phyloP scores from a whole-genome alignment of 2,329 filamentous ascomycete species.

The Coniochaeta ligniaria region DNA sequence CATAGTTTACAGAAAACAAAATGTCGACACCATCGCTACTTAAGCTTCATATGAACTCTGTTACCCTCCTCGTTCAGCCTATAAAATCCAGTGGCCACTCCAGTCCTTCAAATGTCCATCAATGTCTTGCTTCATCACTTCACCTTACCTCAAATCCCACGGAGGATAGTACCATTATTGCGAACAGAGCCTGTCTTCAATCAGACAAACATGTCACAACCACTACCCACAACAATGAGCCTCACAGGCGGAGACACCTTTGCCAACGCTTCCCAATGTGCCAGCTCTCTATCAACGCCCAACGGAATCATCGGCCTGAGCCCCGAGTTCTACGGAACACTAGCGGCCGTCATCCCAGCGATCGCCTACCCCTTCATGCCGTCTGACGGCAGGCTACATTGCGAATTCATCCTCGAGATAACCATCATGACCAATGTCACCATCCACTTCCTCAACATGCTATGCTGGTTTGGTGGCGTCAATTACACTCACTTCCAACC shows the following conservation, averaged over 20 bases:
- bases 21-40: background rate
- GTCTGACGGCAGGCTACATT: background rate
- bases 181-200: too few species aligned
- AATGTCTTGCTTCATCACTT: too few species aligned
- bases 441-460: background rate
- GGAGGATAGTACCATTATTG: too few species aligned
- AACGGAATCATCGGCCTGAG: background rate
- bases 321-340: background rate
- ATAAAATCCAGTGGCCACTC: background rate
- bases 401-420: background rate
- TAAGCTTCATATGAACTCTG: background rate
- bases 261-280: background rate
- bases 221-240: background rate
- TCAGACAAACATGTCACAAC: background rate
- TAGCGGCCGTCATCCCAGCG: background rate
- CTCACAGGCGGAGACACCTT: background rate
- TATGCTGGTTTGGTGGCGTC: background rate
- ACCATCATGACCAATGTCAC: background rate
- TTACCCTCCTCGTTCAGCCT: background rate
- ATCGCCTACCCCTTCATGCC: background rate
- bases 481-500: background rate
- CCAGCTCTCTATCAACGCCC: background rate
- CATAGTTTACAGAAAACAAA: background rate
- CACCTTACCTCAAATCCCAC: too few species aligned
- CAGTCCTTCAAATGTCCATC: too few species aligned